Conservation (phyloP, 2,329 filamentous ascomycete species). For the Sporothrix dimorphospora region DNA sequence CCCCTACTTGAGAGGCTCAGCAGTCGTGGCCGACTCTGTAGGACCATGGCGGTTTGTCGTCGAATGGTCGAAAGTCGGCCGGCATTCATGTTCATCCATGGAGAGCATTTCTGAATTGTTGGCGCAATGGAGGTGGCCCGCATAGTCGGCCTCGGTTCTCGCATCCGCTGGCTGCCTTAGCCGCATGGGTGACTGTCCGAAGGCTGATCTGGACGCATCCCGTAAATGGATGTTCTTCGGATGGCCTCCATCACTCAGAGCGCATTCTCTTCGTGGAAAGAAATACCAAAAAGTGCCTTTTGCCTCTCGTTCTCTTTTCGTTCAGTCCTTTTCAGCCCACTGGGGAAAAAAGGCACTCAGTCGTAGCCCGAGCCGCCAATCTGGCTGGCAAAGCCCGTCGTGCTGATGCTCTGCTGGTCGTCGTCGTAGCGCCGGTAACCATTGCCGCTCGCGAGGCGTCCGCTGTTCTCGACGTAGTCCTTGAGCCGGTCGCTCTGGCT, state of each 20-base stretch:
- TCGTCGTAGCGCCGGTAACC: conserved; percentile 80
- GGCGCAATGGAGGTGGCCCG: background rate
- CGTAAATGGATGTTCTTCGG: too few species aligned
- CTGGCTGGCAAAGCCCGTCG: conserved; percentile 94
- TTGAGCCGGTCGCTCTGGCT: conserved; percentile 90
- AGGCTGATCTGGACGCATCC: background rate
- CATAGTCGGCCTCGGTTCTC: background rate
- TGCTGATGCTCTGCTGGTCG: conserved; percentile 93
- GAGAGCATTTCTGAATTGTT: background rate
- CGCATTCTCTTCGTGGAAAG: background rate
- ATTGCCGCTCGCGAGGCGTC: conserved; percentile 67
- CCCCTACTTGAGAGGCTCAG: background rate
- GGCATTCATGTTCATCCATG: background rate
- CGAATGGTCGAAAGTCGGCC: background rate
- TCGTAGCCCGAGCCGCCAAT: conserved; percentile 66
- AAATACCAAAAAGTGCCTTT: background rate
- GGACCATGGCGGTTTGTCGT: background rate
- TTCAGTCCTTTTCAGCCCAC: background rate
- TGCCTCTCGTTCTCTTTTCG: background rate
- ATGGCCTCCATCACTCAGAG: too few species aligned
- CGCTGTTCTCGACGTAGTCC: conserved; percentile 87
- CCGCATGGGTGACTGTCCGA: too few species aligned
- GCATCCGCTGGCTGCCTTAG: background rate
- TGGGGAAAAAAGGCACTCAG: conserved; percentile 43
- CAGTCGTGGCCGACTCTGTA: background rate